Evolutionary conservation across 1,284 basidiomycete genomes (phyloP), one percentile per base, ranked within the genome.

Genomic region (Moesziomyces aphidis): DNA sequence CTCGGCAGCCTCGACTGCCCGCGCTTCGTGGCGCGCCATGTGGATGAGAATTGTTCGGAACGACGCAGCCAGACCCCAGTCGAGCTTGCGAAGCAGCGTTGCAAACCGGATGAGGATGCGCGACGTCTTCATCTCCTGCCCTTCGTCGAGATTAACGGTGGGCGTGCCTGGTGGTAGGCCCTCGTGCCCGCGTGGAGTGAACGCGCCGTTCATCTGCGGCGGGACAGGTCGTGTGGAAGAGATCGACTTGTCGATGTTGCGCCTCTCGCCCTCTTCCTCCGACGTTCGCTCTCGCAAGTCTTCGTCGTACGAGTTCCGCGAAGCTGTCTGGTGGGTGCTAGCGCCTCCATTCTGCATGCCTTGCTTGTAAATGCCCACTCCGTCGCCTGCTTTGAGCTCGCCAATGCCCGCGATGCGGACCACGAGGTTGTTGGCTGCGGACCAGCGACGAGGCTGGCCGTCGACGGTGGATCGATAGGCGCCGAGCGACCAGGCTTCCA

Each of bases 41-140:
- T 57, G 53, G 9, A 63, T n/a, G 9, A 63, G 54, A 26, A 63
- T 55, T 3, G 55, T 45, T n/a, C 61, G 53, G 22, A 63, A 63
- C 9, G 39, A 48, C 6, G 44, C 31, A 3, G 61, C 61, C n/a
- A 63, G 31, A 6, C 61, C 61, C 61, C 61, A 63, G 13, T 63
- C 61, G 10, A 55, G 52, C 28, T 51, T 44, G 23, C 52, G 52
- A 15, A 63, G 24, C 8, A 55, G 23, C 19, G 45, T 8, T 1
- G 61, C 61, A 24, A 63, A 63, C 0, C 51, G 22, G 11, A 56
- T 39, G 22, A 63, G 47, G 45, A 63, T 52, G 10, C 50, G 61
- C 15, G 52, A 55, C 11, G 53, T 46, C 26, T 51, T 55, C 42
- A 46, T 4, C 7, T 26, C 36, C 15, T 11, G 31, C 5, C 9